phyloP scores from a whole-genome alignment of 352 stramenopile species.

The Peronospora tabacina region DNA sequence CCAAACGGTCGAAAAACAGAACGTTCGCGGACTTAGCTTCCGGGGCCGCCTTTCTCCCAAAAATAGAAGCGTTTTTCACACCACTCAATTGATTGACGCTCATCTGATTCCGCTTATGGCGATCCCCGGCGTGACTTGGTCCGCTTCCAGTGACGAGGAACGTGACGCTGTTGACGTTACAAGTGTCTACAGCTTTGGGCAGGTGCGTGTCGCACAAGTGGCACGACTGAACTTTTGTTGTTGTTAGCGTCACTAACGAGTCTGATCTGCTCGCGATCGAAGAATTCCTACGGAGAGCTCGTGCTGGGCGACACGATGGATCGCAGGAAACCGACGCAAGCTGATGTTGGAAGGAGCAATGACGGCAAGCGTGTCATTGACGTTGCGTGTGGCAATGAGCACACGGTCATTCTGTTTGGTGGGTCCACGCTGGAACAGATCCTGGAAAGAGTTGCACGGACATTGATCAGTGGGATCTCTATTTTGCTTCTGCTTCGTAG shows the following conservation, averaged over 20 bases:
- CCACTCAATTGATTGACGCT: neutral
- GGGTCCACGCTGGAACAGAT: neutral
- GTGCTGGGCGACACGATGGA: slow-evolving; percentile 73
- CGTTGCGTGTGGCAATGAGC: slow-evolving; percentile 87
- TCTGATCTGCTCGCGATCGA: neutral
- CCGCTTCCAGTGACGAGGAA: slow-evolving; percentile 14
- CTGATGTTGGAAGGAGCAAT: slow-evolving; percentile 27
- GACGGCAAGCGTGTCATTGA: slow-evolving; percentile 52
- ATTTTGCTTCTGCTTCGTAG: slow-evolving; percentile 20
- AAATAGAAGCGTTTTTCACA: neutral
- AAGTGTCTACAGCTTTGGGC: slow-evolving; percentile 43
- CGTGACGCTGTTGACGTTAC: neutral
- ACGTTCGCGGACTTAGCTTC: slow-evolving; percentile 12
- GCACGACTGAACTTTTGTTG: neutral
- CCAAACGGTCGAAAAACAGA: slow-evolving; percentile 19
- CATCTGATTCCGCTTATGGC: slow-evolving; percentile 4
- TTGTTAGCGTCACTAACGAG: neutral
- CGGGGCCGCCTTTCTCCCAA: too few relatives aligned
- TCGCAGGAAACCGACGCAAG: slow-evolving; percentile 44
- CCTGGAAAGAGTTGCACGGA: neutral
- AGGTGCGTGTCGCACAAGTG: slow-evolving; percentile 18
- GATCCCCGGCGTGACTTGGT: slow-evolving; percentile 16
- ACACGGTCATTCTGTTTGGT: slow-evolving; percentile 82
- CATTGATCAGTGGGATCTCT: too few relatives aligned
- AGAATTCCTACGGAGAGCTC: slow-evolving; percentile 92